phyloP scores from a whole-genome alignment of 257 asterid species.

The Orobanche coerulescens region DNA sequence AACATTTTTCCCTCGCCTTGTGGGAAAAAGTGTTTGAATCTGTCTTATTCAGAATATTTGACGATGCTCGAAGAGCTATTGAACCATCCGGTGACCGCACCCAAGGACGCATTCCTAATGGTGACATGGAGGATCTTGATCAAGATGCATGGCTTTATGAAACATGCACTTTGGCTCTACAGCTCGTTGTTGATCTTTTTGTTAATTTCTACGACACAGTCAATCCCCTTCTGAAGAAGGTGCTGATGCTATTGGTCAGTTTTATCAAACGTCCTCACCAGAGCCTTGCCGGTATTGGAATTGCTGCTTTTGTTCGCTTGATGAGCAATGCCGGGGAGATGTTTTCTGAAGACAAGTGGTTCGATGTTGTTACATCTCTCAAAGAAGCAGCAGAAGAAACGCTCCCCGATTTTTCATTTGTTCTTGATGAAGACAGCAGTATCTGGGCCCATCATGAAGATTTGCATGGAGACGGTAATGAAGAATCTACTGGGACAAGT shows the following conservation, averaged over 20 bases:
- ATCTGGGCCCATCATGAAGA: conserved; percentile 38
- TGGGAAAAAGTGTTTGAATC: conserved; percentile 99
- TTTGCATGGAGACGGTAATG: conserved; percentile 33
- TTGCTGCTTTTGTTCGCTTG: conserved; percentile 98
- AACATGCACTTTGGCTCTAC: conserved; percentile 96
- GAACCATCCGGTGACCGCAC: conserved; percentile 75
- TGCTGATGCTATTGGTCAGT: conserved; percentile 70
- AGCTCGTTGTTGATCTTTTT: conserved; percentile 93
- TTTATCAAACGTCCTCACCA: conserved; percentile 96
- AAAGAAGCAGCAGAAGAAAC: conserved; percentile 75
- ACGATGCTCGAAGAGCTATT: conserved; percentile 80
- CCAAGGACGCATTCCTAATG: conserved; percentile 37
- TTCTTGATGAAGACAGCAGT: conserved; percentile 48
- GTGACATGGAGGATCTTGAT: conserved; percentile 63
- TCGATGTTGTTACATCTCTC: conserved; percentile 78
- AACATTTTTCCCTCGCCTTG: conserved; percentile 79
- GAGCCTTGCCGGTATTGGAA: conserved; percentile 97
- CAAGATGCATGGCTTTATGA: conserved; percentile 98
- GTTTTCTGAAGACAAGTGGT: conserved; percentile 92
- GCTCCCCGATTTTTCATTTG: conserved; percentile 80
- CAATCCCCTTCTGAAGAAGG: conserved; percentile 85
- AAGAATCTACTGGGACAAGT: conserved; percentile 45
- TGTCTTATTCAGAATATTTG: conserved; percentile 87
- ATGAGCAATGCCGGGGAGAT: conserved; percentile 94
- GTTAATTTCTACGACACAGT: conserved; percentile 89